Percentiles rank a stretch among this genome's conserved stretches.
These are phyloP conservation scores for Boletus coffeatus DNA, from an alignment of 1,284 basidiomycete species.

Conservation along the genomic window DNA sequence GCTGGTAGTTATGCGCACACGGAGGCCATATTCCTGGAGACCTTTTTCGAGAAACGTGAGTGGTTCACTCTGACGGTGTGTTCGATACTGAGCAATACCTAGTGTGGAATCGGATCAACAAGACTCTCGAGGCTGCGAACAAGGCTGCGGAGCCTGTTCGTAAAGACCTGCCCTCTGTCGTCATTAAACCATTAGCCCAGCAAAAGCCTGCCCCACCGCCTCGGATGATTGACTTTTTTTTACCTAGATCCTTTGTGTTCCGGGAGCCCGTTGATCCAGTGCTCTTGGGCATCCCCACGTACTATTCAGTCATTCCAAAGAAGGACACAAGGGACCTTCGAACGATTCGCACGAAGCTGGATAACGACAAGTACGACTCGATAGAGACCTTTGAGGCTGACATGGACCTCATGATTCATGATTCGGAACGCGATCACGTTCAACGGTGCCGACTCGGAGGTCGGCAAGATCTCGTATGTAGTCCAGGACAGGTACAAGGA, in stretches of 20 bases:
- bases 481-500: constrained; percentile 49
- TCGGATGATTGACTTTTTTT: background rate
- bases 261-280: constrained; percentile 83
- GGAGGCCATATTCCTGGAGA: constrained; percentile 74
- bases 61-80: constrained; percentile 12
- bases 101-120: constrained; percentile 77
- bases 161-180: constrained; percentile 27
- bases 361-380: constrained; percentile 77
- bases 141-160: constrained; percentile 32
- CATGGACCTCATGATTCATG: constrained; percentile 64
- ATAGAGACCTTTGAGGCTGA: constrained; percentile 78
- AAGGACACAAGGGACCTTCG: constrained; percentile 87
- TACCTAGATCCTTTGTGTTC: constrained; percentile 66
- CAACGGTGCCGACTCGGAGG: constrained; percentile 77
- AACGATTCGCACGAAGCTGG: constrained; percentile 79
- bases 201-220: constrained; percentile 20
- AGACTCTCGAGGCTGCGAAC: constrained; percentile 55
- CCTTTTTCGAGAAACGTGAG: constrained; percentile 82
- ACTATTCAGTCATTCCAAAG: constrained; percentile 75
- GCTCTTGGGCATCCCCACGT: constrained; percentile 72
- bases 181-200: constrained; percentile 33
- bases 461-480: constrained; percentile 54
- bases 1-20: constrained; percentile 71
- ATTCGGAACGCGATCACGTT: constrained; percentile 80
- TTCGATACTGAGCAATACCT: constrained; percentile 6